Evolutionary conservation across 2,329 filamentous ascomycete genomes (phyloP).

Genomic region (Fusarium annulatum): DNA sequence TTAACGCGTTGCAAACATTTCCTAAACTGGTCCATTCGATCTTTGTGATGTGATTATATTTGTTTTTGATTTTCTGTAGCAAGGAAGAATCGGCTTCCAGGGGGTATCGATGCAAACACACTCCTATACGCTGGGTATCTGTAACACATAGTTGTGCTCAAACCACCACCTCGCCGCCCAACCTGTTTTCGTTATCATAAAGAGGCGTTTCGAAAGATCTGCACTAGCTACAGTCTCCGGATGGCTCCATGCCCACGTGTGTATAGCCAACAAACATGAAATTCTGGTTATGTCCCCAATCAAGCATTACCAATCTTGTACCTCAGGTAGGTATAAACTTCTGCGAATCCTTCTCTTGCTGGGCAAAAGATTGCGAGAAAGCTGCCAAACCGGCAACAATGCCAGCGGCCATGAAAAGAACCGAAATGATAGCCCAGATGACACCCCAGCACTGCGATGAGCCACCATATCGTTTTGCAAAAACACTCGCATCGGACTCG

Average conservation of each 20-base stretch:
- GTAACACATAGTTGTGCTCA: slow-evolving; percentile 9
- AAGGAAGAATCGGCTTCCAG: slow-evolving; percentile 11
- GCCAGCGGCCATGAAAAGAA: slow-evolving; percentile 76
- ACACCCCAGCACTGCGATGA: slow-evolving; percentile 85
- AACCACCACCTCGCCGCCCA: neutral
- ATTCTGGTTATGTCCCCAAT: too few species aligned
- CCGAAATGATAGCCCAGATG: slow-evolving; percentile 79
- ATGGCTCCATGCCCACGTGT: neutral
- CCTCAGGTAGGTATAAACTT: slow-evolving; percentile 68
- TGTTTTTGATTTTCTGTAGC: neutral
- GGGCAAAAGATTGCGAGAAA: slow-evolving; percentile 75
- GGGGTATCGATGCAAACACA: slow-evolving; percentile 38
- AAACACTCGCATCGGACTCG: slow-evolving; percentile 81
- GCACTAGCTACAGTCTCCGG: neutral
- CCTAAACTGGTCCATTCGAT: neutral
- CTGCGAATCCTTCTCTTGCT: slow-evolving; percentile 76
- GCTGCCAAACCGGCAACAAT: slow-evolving; percentile 83
- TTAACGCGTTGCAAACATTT: neutral
- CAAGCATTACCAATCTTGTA: neutral
- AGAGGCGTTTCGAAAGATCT: slow-evolving; percentile 3
- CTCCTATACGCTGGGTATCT: neutral
- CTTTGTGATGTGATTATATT: neutral
- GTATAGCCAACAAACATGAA: neutral
- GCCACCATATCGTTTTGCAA: slow-evolving; percentile 80
- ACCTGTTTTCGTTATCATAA: slow-evolving; percentile 33